Evolutionary conservation across 179 eudicot genomes (phyloP).

Genomic region (Vitellaria paradoxa): DNA sequence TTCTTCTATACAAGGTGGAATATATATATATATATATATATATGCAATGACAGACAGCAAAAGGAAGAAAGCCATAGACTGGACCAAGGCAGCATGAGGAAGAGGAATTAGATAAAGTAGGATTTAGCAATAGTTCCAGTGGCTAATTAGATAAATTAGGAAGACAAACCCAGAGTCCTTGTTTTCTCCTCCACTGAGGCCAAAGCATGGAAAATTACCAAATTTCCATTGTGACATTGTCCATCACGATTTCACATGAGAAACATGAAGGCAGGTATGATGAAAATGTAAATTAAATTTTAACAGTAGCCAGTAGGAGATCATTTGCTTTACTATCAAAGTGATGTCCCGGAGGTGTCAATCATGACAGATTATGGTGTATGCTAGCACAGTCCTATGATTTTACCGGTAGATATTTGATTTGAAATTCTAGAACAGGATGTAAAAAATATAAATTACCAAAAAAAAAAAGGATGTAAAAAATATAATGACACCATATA

Average conservation of each 20-base stretch:
- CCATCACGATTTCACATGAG: background rate
- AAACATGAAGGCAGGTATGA: background rate
- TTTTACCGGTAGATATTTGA: background rate
- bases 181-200: background rate
- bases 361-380: background rate
- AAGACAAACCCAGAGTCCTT: background rate
- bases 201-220: background rate
- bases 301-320: background rate
- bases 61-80: background rate
- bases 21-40: no score
- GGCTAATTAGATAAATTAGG: background rate
- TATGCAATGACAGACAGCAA: background rate
- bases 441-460: background rate
- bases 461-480: no score
- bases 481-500: no score
- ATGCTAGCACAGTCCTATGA: background rate
- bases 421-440: background rate
- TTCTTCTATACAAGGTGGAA: background rate
- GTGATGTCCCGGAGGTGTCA: background rate
- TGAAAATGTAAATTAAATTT: background rate
- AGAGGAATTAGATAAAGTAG: background rate
- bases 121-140: background rate
- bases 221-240: background rate
- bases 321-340: background rate
- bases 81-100: background rate